Evolutionary conservation across 805 yeast species (phyloP), one percentile per base, ranked within the genome.

Genomic region (Torulaspora indica): DNA sequence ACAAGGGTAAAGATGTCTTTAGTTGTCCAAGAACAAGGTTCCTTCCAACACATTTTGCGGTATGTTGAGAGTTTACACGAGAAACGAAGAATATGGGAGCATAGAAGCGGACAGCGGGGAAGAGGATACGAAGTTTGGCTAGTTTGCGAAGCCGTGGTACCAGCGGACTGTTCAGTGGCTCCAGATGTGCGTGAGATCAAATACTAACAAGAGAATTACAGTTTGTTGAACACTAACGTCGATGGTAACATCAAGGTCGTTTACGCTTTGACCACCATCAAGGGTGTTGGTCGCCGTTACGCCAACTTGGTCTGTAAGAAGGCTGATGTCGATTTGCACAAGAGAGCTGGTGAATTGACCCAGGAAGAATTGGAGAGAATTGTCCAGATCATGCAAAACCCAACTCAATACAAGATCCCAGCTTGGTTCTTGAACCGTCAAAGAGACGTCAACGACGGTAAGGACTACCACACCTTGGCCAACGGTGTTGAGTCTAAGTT

Each of bases 251-350:
- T 91, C 83, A 93, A 93, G 85, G 83, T 93, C 77, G 95, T 93
- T 93, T 95, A 90, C 87, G 99, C 99, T 75, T 81, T 93, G 79
- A 90, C 98, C 82, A 85, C 90, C 78, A 95, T 93, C 75, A 87
- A 96, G 81, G 99, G 99, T 90, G 98, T 93, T 70, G 98, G 98
- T 81, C 95, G 98, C 79, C 93, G 99, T 81, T 95, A 91, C 86
- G 81, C 98, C 77, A 93, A 95, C 90, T 81, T 93, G 79, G 96
- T 93, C 72, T 93, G 98, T 83, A 95, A 95, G 87, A 95, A 91
- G 85, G 99, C 99, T 69, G 99, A 93, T 82, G 95, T 93, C 72
- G 95, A 87, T 75, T 83, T 95, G 77, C 70, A 76, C 77, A 93
- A 93, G 85, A 87, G 99, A 78, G 99, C 99, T 69, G 99, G 99